Percentiles rank a stretch among this genome's conserved stretches.
These are phyloP conservation scores for Phytophthora fragariaefolia DNA, from an alignment of 352 stramenopile genomes.

Conservation along the genomic window DNA sequence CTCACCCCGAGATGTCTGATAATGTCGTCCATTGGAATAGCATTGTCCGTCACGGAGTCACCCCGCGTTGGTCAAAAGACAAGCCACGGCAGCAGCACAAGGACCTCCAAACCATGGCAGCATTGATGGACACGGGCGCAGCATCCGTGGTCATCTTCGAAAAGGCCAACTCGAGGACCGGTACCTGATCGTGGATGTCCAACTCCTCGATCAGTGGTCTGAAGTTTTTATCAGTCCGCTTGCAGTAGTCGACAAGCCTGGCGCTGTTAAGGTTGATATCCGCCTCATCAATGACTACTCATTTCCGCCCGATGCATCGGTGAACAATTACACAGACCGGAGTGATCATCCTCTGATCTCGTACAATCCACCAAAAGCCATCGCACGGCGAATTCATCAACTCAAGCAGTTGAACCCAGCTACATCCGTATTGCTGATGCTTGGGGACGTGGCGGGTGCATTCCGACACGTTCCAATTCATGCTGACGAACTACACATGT, in stretches of 20 bases:
- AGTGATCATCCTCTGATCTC: not conserved
- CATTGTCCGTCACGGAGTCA: conserved; percentile 2
- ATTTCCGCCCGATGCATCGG: not conserved
- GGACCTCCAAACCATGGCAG: not conserved
- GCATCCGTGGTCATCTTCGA: conserved; percentile 3
- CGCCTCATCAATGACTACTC: conserved; percentile 14
- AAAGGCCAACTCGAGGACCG: conserved; percentile 8
- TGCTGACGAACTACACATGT: conserved; percentile 9
- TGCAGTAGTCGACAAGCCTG: conserved; percentile 1
- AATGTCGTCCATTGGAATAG: conserved; percentile 7
- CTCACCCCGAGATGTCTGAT: not conserved
- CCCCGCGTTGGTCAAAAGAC: conserved; percentile 1
- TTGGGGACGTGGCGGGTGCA: not conserved
- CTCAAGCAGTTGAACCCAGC: not conserved
- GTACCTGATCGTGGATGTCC: not conserved
- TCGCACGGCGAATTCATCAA: not conserved
- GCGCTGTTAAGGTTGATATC: not conserved
- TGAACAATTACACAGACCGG: conserved; percentile 16
- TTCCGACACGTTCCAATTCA: conserved; percentile 6
- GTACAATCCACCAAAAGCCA: conserved; percentile 15
- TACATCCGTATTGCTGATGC: not conserved
- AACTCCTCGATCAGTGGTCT: not conserved
- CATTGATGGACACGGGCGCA: not conserved
- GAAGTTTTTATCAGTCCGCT: conserved; percentile 3
- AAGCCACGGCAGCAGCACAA: not conserved